These are phyloP conservation scores for Lactarius hatsudake DNA, from an alignment of 768 basidiomycete genomes.

Conservation along the genomic window DNA sequence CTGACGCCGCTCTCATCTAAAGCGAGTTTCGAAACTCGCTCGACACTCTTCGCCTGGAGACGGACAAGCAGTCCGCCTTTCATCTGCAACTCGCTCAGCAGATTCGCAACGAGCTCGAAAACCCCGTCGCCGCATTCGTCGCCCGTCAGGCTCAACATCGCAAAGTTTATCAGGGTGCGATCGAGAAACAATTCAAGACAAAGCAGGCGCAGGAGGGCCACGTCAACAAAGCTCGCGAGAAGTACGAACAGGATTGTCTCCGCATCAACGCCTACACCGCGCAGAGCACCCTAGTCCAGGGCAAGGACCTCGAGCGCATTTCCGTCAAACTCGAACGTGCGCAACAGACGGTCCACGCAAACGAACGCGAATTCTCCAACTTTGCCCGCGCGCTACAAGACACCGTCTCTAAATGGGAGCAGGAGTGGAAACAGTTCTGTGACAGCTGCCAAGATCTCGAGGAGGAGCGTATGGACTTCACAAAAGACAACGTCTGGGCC, in stretches of 20 bases:
- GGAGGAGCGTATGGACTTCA: conserved; percentile 90
- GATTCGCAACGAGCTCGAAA: conserved; percentile 75
- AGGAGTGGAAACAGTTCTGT: conserved; percentile 91
- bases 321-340: conserved; percentile 83
- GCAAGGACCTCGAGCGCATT: conserved; percentile 90
- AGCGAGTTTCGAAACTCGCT: conserved; percentile 82
- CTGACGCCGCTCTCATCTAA: not conserved
- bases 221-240: conserved; percentile 86
- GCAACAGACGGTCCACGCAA: conserved; percentile 82
- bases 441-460: conserved; percentile 96
- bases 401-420: conserved; percentile 84
- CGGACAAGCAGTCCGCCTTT: conserved; percentile 72
- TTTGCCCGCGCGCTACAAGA: conserved; percentile 78
- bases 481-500: conserved; percentile 94
- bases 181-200: conserved; percentile 89
- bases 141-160: conserved; percentile 67
- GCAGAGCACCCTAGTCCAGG: conserved; percentile 86
- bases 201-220: conserved; percentile 86
- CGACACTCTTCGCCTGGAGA: conserved; percentile 77
- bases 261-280: conserved; percentile 94
- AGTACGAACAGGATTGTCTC: conserved; percentile 90
- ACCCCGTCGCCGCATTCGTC: conserved; percentile 55
- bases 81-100: conserved; percentile 75
- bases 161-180: conserved; percentile 64
- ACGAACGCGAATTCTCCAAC: conserved; percentile 91